Conservation (phyloP, 768 basidiomycete species). For the Rhodocollybia butyracea region DNA sequence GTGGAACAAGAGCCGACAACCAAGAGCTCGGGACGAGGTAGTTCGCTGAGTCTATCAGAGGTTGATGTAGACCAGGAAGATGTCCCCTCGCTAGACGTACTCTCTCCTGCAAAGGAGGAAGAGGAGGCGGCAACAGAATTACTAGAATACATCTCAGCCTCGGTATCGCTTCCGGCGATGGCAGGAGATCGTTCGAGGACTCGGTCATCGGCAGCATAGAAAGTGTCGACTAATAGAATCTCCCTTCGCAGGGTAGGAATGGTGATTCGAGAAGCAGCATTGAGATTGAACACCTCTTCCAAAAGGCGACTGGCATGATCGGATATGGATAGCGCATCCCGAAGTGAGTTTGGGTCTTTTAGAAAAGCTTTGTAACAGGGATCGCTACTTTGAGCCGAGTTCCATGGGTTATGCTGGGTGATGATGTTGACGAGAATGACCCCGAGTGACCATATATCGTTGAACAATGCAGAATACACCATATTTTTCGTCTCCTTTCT, state of each 20-base stretch:
- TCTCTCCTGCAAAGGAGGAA: background rate
- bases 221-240: background rate
- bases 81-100: background rate
- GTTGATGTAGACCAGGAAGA: background rate
- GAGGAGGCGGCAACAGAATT: too few relatives aligned
- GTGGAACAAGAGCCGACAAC: background rate
- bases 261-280: constrained; percentile 37
- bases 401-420: constrained; percentile 53
- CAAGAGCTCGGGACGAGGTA: background rate
- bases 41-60: background rate
- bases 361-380: constrained; percentile 46
- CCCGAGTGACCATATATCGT: constrained; percentile 47
- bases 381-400: constrained; percentile 46
- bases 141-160: background rate
- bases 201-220: background rate
- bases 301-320: constrained; percentile 42
- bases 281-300: constrained; percentile 44
- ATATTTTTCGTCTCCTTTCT: constrained; percentile 5
- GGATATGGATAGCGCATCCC: constrained; percentile 53
- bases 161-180: background rate
- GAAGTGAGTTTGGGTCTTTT: constrained; percentile 41
- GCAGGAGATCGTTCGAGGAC: background rate
- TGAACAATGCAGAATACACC: constrained; percentile 13
- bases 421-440: constrained; percentile 60
- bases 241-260: constrained; percentile 1